phyloP scores from a whole-genome alignment of 768 basidiomycete species.

The Pilatotrama ljubarskyi region DNA sequence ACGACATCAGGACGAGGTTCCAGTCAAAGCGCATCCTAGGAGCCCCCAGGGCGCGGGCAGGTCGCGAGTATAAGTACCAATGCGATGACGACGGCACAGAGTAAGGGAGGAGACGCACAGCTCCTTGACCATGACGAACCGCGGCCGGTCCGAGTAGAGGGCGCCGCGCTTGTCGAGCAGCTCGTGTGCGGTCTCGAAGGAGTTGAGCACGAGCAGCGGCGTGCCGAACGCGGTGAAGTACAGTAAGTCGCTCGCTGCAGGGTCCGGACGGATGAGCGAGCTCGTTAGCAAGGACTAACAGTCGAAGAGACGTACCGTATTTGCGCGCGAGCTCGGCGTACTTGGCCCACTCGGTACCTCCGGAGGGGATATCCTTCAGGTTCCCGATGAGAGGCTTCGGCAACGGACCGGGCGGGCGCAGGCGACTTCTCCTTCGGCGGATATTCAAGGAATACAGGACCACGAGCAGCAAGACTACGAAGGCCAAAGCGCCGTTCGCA shows the following conservation, averaged over 20 bases:
- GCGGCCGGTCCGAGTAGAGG: constrained; percentile 30
- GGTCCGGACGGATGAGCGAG: background rate
- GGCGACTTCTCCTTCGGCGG: no score
- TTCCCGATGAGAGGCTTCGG: background rate
- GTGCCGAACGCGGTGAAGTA: constrained; percentile 25
- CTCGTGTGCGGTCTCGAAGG: constrained; percentile 25
- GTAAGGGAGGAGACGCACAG: no score
- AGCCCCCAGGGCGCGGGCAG: no score
- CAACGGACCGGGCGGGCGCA: background rate
- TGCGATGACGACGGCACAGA: no score
- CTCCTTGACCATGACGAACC: constrained; percentile 16
- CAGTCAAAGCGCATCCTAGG: constrained; percentile 8
- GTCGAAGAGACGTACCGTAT: no score
- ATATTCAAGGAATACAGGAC: no score
- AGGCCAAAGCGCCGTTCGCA: no score
- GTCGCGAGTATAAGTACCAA: no score
- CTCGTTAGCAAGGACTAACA: no score
- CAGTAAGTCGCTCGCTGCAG: constrained; percentile 24
- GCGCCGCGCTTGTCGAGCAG: constrained; percentile 29
- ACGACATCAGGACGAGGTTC: constrained; percentile 17
- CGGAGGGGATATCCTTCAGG: background rate
- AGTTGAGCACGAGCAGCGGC: constrained; percentile 27
- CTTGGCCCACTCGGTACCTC: background rate
- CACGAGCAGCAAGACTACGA: no score
- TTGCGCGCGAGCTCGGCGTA: background rate